Conservation (phyloP, 768 basidiomycete species). For the Mycena chlorophos region DNA sequence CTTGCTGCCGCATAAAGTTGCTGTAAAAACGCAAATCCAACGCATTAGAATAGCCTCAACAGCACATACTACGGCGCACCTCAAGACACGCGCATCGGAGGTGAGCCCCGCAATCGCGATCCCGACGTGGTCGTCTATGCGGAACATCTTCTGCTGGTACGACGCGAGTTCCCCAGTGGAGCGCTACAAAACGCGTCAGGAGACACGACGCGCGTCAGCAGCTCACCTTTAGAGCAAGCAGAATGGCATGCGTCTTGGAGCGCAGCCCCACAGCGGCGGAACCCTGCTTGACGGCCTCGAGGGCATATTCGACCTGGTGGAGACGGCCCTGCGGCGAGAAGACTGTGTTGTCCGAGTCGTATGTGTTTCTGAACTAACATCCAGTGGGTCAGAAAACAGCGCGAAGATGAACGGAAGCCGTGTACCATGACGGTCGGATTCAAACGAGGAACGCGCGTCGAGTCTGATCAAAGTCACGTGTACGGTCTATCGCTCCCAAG, state of each 20-base stretch:
- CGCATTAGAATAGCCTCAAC: background rate
- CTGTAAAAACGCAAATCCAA: conserved; percentile 39
- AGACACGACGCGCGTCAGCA: background rate
- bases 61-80: conserved; percentile 61
- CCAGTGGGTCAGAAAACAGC: background rate
- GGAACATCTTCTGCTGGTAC: conserved; percentile 99
- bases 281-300: conserved; percentile 99
- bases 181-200: conserved; percentile 61
- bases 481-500: background rate
- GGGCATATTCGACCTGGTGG: conserved; percentile 97
- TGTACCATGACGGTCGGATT: conserved; percentile 36
- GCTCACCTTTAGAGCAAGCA: conserved; percentile 86
- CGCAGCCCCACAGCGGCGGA: conserved; percentile 97
- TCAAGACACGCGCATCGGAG: conserved; percentile 95
- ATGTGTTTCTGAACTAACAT: conserved; percentile 85
- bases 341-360: conserved; percentile 98
- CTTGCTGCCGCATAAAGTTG: conserved; percentile 99
- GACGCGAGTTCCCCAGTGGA: conserved; percentile 97
- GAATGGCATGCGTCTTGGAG: conserved; percentile 91
- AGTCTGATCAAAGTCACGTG: conserved; percentile 3
- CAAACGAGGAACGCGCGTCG: conserved; percentile 14
- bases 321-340: conserved; percentile 95
- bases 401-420: background rate
- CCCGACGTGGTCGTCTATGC: conserved; percentile 99
- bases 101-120: conserved; percentile 99